These are phyloP conservation scores for Stentor coeruleus DNA, from an alignment of 73 alveolate genomes.

Conservation along the genomic window DNA sequence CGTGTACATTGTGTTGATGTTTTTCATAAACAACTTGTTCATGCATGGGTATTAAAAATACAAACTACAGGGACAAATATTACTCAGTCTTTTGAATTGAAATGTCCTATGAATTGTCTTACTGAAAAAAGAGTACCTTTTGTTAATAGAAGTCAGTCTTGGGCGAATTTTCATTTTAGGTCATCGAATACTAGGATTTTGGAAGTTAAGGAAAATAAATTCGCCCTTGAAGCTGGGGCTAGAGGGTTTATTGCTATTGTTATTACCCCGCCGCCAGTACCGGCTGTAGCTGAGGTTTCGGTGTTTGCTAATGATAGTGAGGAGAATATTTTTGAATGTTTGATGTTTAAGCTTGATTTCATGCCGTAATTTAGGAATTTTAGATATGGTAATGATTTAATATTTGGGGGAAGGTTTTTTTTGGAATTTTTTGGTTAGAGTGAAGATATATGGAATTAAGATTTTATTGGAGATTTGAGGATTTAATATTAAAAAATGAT, in stretches of 20 bases:
- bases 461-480: too few relatives aligned
- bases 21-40: constrained; percentile 33
- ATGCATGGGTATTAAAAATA: constrained; percentile 51
- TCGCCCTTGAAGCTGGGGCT: constrained; percentile 34
- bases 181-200: constrained; percentile 38
- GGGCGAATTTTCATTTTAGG: constrained; percentile 44
- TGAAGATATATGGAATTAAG: too few relatives aligned
- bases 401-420: too few relatives aligned
- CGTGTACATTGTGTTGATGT: constrained; percentile 53
- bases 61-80: constrained; percentile 41
- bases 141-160: constrained; percentile 34
- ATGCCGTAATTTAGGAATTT: constrained; percentile 1
- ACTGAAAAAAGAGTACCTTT: constrained; percentile 30
- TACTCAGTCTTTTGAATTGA: constrained; percentile 27
- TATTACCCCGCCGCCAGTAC: constrained; percentile 34
- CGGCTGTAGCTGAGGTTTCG: constrained; percentile 36
- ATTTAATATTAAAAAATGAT: too few relatives aligned
- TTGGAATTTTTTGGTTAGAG: too few relatives aligned
- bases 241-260: constrained; percentile 24
- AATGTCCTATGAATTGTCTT: background rate
- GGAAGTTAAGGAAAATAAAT: constrained; percentile 6
- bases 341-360: constrained; percentile 31
- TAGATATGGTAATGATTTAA: too few relatives aligned
- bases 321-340: constrained; percentile 39
- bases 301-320: constrained; percentile 50